Base-by-base conservation (phyloP, 495 filamentous ascomycete species). In the Xylaria flabelliformis region DNA sequence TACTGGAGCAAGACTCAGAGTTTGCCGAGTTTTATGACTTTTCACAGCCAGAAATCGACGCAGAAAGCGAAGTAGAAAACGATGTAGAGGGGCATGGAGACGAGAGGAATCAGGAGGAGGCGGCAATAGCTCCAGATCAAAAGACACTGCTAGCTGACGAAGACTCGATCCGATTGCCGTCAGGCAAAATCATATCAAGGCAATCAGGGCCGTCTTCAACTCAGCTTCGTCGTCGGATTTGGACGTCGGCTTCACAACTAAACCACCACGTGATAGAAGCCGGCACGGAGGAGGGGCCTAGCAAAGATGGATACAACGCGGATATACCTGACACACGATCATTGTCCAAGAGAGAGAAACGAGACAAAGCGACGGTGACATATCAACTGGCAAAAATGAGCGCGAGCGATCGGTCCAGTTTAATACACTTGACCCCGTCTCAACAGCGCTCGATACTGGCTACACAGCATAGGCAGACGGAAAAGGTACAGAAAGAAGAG, bases 21-120 rank as follows among this genome's bases (percentile, higher is more conserved):
- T 80, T 76, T 70, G 67, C 69, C 61, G 75, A 78, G 6, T 80
- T 82, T 48, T 82, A 79, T 64, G 74, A 77, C 58, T 70, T 74
- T 17, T 71, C 42, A 1, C 55, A 64, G 44, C 26, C n/a, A n/a
- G n/a, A n/a, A n/a, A n/a, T n/a, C n/a, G n/a, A n/a, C n/a, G n/a
- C 53, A 13, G 64, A 69, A 64, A 64, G 46, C 55, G 68, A 68
- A 42, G 39, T 8, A 55, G 71, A 63, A 50, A 64, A 67, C 41
- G 74, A 72, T 19, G 32, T 67, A 13, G 71, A 77, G n/a, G 62
- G 34, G 17, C 63, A 69, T 61, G 51, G 24, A 8, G 56, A 68
- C 36, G 64, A 71, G n/a, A 72, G 32, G 24, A 55, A 63, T 39
- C 73, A 55, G 12, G 70, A 67, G n/a, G 41, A 72, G 24, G 64